These are phyloP conservation scores for Coleophoma cylindrospora DNA, from an alignment of 2,329 filamentous ascomycete genomes.

Conservation along the genomic window DNA sequence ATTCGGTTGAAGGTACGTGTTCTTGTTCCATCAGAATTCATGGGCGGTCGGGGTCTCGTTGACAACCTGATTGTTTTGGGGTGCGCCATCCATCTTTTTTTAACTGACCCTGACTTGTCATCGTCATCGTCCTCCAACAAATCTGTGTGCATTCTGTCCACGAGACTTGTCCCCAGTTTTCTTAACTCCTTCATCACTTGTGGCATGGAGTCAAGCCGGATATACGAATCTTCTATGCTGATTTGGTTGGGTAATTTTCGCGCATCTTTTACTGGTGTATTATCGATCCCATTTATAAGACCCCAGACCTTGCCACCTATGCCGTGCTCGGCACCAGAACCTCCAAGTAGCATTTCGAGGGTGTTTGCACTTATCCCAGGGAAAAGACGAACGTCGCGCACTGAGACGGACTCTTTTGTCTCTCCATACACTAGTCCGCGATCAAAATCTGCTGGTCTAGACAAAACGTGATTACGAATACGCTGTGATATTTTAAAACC, in stretches of 20 bases:
- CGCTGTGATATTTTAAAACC: conserved; percentile 73
- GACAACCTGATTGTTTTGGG: conserved; percentile 80
- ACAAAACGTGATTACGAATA: conserved; percentile 56
- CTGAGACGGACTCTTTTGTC: conserved; percentile 54
- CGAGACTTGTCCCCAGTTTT: conserved; percentile 63
- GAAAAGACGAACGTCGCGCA: conserved; percentile 58
- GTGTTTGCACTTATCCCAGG: conserved; percentile 56
- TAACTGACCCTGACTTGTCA: conserved; percentile 8
- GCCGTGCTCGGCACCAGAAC: conserved; percentile 65
- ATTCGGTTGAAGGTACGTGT: conserved; percentile 61
- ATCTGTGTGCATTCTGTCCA: conserved; percentile 76
- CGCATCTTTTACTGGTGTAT: conserved; percentile 66
- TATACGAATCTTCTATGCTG: conserved; percentile 91
- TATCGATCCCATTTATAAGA: conserved; percentile 76
- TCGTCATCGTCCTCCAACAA: conserved; percentile 44
- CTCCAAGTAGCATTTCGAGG: conserved; percentile 65
- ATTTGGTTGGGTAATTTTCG: conserved; percentile 77
- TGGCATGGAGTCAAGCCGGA: conserved; percentile 58
- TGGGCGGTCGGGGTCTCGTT: conserved; percentile 57
- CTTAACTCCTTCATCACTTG: conserved; percentile 64
- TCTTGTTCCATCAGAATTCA: conserved; percentile 47
- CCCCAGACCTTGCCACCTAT: conserved; percentile 71
- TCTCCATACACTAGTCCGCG: conserved; percentile 40
- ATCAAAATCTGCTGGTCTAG: conserved; percentile 34
- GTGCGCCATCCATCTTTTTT: conserved; percentile 65